phyloP scores from a whole-genome alignment of 805 yeast species.

The Metschnikowia cerradonensis region DNA sequence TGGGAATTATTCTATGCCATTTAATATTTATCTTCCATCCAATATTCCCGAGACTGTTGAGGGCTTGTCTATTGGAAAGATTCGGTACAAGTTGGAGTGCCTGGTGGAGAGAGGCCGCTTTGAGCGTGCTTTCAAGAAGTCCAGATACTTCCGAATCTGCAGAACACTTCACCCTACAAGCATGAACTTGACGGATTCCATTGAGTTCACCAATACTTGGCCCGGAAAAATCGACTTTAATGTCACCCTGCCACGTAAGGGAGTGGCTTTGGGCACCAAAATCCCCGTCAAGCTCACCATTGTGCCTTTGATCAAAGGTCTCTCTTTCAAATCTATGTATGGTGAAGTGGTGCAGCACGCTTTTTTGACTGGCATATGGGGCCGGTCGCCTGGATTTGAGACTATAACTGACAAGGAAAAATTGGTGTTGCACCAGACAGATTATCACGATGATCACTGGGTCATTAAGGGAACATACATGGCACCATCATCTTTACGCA shows the following conservation, averaged over 20 bases:
- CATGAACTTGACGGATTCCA: conserved; percentile 37
- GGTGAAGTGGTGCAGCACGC: conserved; percentile 37
- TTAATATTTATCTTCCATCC: conserved; percentile 42
- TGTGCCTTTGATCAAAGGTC: conserved; percentile 46
- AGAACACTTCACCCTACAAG: conserved; percentile 42
- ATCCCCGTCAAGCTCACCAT: conserved; percentile 41
- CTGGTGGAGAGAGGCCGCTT: conserved; percentile 41
- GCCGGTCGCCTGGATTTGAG: conserved; percentile 41
- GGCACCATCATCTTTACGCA: conserved; percentile 37
- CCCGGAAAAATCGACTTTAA: conserved; percentile 49
- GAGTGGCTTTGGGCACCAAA: conserved; percentile 44
- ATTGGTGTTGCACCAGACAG: conserved; percentile 19
- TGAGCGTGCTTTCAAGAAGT: conserved; percentile 31
- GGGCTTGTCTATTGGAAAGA: conserved; percentile 41
- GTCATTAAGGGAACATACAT: conserved; percentile 36
- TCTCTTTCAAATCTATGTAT: conserved; percentile 32
- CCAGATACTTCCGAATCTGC: conserved; percentile 41
- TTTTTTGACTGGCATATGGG: conserved; percentile 28
- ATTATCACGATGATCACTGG: conserved; percentile 40
- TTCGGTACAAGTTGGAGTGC: conserved; percentile 42
- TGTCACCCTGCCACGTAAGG: conserved; percentile 41
- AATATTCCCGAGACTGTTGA: conserved; percentile 49
- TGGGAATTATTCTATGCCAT: conserved; percentile 53
- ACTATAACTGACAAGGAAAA: conserved; percentile 25
- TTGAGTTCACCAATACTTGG: conserved; percentile 50